Base-by-base conservation (phyloP, 768 basidiomycete genomes). In the Mycena epipterygia region DNA sequence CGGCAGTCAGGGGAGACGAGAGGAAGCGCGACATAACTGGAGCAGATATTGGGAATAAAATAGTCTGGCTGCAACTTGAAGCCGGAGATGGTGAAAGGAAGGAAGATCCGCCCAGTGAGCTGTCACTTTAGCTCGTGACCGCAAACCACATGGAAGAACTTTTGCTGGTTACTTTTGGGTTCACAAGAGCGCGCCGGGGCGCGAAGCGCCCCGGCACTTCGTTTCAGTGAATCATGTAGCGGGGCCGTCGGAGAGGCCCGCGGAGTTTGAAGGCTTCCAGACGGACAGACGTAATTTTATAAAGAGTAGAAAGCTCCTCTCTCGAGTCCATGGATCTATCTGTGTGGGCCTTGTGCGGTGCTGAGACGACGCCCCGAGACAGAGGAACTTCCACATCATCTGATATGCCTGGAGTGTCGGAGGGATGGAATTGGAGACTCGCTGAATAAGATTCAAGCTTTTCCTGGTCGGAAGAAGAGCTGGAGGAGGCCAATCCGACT, bases 1-100 rank as follows among this genome's bases (percentile, higher is more conserved):
- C 94, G 42, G 90, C 86, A 0, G 93, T 95, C 83, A 89, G 91
- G 39, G 95, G 94, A 65, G 92, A 81, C 58, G 80, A 71, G 71
- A 95, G 81, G 79, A 92, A 94, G 57, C 77, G 81, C 62, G 77
- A 81, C 63, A 78, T 74, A 44, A 39, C 32, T 52, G 27, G 53
- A 41, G 44, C 23, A 21, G 42, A 58, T 46, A 41, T 35, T 52
- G 1, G 39, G 13, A 32, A 53, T n/a, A 65, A 65, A 55, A 55
- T 25, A 32, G 25, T 27, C 35, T 56, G 29, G 52, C 27, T 42
- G 32, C 37, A n/a, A n/a, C n/a, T n/a, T n/a, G n/a, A n/a, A n/a
- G n/a, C n/a, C n/a, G n/a, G n/a, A 41, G 64, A 42, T 27, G 9
- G 30, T 44, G 37, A 51, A 46, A 19, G 42, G 32, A 37, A 16